Evolutionary conservation across 2,329 filamentous ascomycete genomes (phyloP), one percentile per base, ranked within the genome.

Genomic region (Ploettnerulaceae sp.): DNA sequence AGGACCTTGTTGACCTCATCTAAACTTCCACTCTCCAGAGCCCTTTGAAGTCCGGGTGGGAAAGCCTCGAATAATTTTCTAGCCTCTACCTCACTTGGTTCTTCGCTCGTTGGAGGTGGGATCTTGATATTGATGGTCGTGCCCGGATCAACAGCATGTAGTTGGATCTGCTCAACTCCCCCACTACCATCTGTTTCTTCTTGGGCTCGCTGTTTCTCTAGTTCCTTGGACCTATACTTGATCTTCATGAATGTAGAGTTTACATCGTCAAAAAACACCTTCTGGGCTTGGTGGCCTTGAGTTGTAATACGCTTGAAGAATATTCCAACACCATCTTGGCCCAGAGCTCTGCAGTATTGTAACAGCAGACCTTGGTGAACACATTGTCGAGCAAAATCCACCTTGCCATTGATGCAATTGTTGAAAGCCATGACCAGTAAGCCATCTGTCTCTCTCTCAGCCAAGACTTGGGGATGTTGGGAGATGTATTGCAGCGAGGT

Each of bases 301-400:
- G 86, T 95, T 17, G 86, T 93, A 66, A 98, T 90, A 48, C 91
- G 85, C 70, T 93, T 95, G 77, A 98, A 98, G 74, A 98, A 98
- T 22, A 97, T 70, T 5, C 81, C 78, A 7, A 96, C 89, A 17
- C 91, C 91, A 60, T 97, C 89, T 55, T 80, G 81, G 51, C 91
- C 90, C 11, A 98, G 75, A 32, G 89, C 84, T 7, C 91, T 81
- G 69, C 93, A 98, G 71, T 98, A 98, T 66, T 98, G 93, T 31
- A 98, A 71, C 9, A 98, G 74, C 12, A 97, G 74, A 3, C 86
- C 91, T 65, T 97, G 90, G 68, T 98, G 93, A 17, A 98, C 89
- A 67, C 84, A 96, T 65, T 91, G 87, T 37, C 83, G 79, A 3
- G 88, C 82, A 56, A 84, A 79, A n/a, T 87, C 84, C 45, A 84